Evolutionary conservation across 441 rosid genomes (phyloP).

Genomic region (Rhodomyrtus psidioides): DNA sequence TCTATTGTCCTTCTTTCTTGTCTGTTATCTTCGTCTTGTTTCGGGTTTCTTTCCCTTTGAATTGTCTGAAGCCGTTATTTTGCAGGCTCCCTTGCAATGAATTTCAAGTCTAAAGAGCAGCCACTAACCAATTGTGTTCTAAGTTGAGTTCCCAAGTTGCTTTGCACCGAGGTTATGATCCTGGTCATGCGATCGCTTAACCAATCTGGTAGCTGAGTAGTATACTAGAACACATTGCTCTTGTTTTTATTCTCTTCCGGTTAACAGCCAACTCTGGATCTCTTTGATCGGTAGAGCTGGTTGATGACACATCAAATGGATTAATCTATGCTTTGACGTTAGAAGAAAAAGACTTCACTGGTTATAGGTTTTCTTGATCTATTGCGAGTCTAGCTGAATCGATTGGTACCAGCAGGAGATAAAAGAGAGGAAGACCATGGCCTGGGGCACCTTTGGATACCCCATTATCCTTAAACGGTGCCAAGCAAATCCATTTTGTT

Average conservation of each 20-base stretch:
- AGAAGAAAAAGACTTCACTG: no score
- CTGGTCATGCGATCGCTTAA: not conserved
- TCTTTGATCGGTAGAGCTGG: not conserved
- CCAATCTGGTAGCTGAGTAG: not conserved
- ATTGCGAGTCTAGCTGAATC: no score
- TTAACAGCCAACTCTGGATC: not conserved
- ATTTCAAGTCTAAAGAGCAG: not conserved
- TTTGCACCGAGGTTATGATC: not conserved
- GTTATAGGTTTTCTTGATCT: no score
- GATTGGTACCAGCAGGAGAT: no score
- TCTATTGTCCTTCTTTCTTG: not conserved
- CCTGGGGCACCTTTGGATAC: no score
- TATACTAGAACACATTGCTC: not conserved
- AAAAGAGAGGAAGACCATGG: no score
- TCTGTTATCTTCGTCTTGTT: not conserved
- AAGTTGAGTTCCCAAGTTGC: not conserved
- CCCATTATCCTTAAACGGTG: not conserved
- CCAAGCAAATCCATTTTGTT: not conserved
- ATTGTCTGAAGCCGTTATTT: not conserved
- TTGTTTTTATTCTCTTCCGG: not conserved
- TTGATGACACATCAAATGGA: not conserved
- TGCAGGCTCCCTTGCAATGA: not conserved
- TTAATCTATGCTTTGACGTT: not conserved
- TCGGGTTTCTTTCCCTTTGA: not conserved
- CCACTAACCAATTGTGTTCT: not conserved